Percentiles rank a stretch among this genome's conserved stretches.
phyloP scores from a whole-genome alignment of 805 yeast species.

The Candida ficus region DNA sequence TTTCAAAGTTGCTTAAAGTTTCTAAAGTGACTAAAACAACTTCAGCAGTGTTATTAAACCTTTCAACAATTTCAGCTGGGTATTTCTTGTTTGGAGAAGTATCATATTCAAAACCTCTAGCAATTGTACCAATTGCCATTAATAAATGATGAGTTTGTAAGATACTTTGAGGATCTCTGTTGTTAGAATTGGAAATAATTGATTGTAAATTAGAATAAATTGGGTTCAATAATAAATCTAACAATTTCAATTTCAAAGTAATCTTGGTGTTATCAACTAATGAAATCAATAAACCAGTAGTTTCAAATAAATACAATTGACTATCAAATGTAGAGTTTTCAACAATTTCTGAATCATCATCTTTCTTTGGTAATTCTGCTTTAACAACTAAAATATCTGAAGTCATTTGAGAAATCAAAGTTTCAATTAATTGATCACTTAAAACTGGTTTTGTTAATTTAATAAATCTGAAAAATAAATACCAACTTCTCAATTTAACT shows the following conservation, averaged over 20 bases:
- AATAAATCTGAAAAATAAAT: conserved; percentile 76
- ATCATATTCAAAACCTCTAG: conserved; percentile 64
- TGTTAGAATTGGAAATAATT: conserved; percentile 44
- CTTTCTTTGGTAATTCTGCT: conserved; percentile 42
- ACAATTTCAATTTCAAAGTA: conserved; percentile 34
- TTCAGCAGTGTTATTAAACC: conserved; percentile 67
- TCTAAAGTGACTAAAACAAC: conserved; percentile 83
- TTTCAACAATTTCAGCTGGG: conserved; percentile 36
- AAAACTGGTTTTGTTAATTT: conserved; percentile 68
- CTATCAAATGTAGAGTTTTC: conserved; percentile 58
- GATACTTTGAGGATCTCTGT: conserved; percentile 39
- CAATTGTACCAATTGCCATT: conserved; percentile 85
- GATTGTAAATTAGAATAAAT: conserved; percentile 65
- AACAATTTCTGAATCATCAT: conserved; percentile 52
- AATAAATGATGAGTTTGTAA: conserved; percentile 82
- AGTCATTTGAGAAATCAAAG: conserved; percentile 54
- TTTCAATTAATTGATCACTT: conserved; percentile 45
- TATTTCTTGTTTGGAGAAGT: conserved; percentile 27
- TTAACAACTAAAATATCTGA: conserved; percentile 57
- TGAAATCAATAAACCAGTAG: conserved; percentile 72
- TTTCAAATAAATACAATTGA: conserved; percentile 80
- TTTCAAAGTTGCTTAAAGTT: conserved; percentile 57
- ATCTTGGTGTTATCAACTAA: conserved; percentile 41
- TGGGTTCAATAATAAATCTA: conserved; percentile 70
- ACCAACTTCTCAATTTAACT: conserved; percentile 87